Base-by-base conservation (phyloP, 768 basidiomycete species). In the Tephrocybe sp. region DNA sequence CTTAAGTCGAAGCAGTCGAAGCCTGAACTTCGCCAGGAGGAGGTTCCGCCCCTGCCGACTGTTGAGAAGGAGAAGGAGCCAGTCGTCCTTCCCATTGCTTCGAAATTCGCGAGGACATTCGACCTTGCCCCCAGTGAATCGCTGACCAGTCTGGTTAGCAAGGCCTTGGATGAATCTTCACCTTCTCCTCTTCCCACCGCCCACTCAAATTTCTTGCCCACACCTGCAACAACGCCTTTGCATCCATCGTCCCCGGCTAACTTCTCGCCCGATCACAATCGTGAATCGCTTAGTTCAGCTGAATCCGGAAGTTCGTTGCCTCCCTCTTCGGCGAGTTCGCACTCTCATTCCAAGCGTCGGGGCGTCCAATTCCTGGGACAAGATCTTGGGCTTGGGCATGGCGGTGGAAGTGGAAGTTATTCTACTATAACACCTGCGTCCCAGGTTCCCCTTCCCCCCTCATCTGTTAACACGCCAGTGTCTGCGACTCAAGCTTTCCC, bases 1-100 rank as follows among this genome's bases (percentile, higher is more conserved):
- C 61, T 78, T 3, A 67, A 70, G 25, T 65, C 65, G 18, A 74
- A 71, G 47, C 60, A 65, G 15, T 71, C 73, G 2, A 69, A 71
- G 40, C 56, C 62, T 0, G 72, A 73, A 45, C 37, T 72, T 23
- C 59, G 55, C 15, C 53, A 58, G n/a, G 64, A 67, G 10, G 61
- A 60, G 4, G 45, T 47, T 16, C 67, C 60, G 0, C 56, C 58
- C 8, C 51, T 64, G 44, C 66, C 64, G 12, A 29, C 48, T 30
- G 22, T 54, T 15, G 61, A 60, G 19, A 67, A 57, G 41, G 61
- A 60, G 19, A 67, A 57, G 41, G 66, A 67, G 31, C 57, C 63
- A 1, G 58, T 73, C 25, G 58, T 65, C 7, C 67, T 78, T 18
- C 77, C 78, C 19, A 78, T 79, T 47, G 77, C 77, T 3, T 71